These are phyloP conservation scores for Xylariales sp. DNA, from an alignment of 2,329 filamentous ascomycete species.

Conservation along the genomic window DNA sequence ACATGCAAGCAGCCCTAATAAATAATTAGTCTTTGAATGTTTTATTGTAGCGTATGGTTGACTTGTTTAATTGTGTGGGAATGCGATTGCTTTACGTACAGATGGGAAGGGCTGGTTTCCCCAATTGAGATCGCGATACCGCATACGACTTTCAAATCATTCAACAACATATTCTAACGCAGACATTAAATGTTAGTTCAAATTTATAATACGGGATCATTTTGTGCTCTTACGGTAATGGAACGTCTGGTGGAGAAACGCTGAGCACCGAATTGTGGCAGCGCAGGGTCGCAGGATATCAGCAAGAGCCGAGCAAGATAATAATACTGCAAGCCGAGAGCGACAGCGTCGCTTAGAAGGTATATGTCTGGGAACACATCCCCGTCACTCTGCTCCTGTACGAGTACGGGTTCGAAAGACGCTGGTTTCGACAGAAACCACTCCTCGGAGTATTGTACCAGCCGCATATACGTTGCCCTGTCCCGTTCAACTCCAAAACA, in stretches of 20 bases:
- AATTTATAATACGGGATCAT: not conserved
- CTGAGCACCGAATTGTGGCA: slow-evolving; percentile 16
- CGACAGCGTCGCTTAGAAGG: slow-evolving; percentile 18
- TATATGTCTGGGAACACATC: slow-evolving; percentile 18
- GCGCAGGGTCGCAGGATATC: slow-evolving; percentile 16
- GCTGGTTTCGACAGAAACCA: slow-evolving; percentile 19
- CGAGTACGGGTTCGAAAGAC: slow-evolving; percentile 19
- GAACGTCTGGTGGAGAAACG: slow-evolving; percentile 7
- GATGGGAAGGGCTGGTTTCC: slow-evolving; percentile 15
- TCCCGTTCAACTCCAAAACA: slow-evolving; percentile 18
- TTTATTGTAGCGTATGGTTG: not conserved
- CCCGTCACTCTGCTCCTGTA: slow-evolving; percentile 1
- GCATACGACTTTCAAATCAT: slow-evolving; percentile 19
- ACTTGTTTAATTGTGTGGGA: no score
- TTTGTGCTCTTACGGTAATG: slow-evolving; percentile 8
- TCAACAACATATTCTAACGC: slow-evolving; percentile 15
- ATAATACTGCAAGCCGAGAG: slow-evolving; percentile 21
- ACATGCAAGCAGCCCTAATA: slow-evolving; percentile 15
- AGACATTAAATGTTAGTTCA: not conserved
- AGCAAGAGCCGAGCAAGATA: slow-evolving; percentile 22
- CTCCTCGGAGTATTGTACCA: slow-evolving; percentile 13
- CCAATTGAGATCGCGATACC: slow-evolving; percentile 17
- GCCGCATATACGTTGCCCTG: slow-evolving; percentile 11
- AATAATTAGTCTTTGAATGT: not conserved
- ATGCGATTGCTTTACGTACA: no score